These are phyloP conservation scores for Clavispora phyllophila DNA, from an alignment of 805 yeast genomes.

Conservation along the genomic window DNA sequence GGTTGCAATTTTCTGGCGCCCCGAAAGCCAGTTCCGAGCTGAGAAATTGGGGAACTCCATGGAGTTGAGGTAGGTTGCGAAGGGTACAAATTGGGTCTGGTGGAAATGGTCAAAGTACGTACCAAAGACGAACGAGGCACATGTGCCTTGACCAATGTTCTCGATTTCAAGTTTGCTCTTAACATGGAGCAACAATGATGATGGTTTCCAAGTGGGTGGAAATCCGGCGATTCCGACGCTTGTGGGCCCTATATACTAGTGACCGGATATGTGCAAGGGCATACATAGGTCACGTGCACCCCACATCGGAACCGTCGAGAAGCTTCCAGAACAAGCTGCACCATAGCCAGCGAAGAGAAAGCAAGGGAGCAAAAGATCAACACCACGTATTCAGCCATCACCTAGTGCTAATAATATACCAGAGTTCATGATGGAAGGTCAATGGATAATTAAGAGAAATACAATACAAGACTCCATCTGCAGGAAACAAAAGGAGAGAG, in stretches of 20 bases:
- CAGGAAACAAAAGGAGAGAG: too few relatives aligned
- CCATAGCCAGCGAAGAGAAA: not conserved
- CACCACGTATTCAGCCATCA: too few relatives aligned
- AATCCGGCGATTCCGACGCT: not conserved
- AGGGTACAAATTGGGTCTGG: not conserved
- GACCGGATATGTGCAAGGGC: not conserved
- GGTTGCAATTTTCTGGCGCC: not conserved
- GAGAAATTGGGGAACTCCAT: not conserved
- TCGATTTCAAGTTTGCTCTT: not conserved
- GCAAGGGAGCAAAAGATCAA: too few relatives aligned
- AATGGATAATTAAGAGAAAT: too few relatives aligned
- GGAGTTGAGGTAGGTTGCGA: not conserved
- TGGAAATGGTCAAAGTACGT: not conserved
- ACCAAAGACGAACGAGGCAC: not conserved
- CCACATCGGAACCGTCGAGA: not conserved
- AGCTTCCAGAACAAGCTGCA: not conserved
- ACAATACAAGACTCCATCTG: too few relatives aligned
- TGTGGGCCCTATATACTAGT: not conserved
- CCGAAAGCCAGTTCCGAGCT: not conserved
- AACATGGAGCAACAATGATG: not conserved
- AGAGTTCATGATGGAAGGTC: too few relatives aligned
- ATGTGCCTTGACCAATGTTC: not conserved
- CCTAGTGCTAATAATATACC: too few relatives aligned
- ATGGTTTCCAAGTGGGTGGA: not conserved
- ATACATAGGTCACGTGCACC: not conserved